Evolutionary conservation across 2,329 filamentous ascomycete genomes (phyloP).

Genomic region (Pseudogymnoascus sp.): DNA sequence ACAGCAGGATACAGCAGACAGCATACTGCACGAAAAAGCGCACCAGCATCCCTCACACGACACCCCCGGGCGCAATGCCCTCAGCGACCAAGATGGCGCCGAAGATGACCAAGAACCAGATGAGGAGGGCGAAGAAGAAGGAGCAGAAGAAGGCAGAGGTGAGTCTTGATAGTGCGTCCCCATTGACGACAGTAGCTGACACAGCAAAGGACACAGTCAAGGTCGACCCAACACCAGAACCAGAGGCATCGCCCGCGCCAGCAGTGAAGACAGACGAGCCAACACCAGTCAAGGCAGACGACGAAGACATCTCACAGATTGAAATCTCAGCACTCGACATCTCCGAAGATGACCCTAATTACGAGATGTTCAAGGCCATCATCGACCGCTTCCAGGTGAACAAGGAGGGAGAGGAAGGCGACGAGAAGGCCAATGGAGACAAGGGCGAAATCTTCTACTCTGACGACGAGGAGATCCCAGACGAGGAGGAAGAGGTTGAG

Average conservation of each 20-base stretch:
- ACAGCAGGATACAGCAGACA: background rate
- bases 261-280: constrained; percentile 31
- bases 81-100: constrained; percentile 27
- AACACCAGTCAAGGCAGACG: constrained; percentile 26
- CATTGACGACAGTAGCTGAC: background rate
- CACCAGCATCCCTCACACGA: background rate
- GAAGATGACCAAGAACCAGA: constrained; percentile 80
- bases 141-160: constrained; percentile 69
- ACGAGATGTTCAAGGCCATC: constrained; percentile 75
- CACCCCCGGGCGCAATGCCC: constrained; percentile 18
- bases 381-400: constrained; percentile 70
- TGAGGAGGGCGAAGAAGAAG: constrained; percentile 91
- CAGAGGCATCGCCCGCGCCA: constrained; percentile 19
- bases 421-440: constrained; percentile 61
- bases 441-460: constrained; percentile 81
- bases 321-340: constrained; percentile 41
- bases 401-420: constrained; percentile 53
- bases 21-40: background rate
- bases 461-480: constrained; percentile 79
- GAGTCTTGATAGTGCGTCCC: constrained; percentile 14
- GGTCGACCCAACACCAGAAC: constrained; percentile 27
- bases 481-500: constrained; percentile 69
- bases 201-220: constrained; percentile 22
- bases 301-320: constrained; percentile 34
- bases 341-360: constrained; percentile 67